Evolutionary conservation across 2,329 filamentous ascomycete genomes (phyloP).

Genomic region (Bertia moriformis): DNA sequence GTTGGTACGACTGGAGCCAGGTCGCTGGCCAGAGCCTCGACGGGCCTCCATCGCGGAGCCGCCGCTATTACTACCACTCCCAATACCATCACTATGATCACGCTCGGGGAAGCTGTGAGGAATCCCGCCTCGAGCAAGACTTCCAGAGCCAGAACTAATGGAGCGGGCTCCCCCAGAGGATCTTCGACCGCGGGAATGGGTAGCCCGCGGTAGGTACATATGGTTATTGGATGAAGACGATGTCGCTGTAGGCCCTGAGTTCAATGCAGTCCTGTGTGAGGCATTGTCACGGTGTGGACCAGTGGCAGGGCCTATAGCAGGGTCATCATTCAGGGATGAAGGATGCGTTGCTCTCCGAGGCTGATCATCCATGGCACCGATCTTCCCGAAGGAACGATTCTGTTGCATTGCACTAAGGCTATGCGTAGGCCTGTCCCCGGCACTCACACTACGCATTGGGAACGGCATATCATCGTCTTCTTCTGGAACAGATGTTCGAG

Average conservation of each 20-base stretch:
- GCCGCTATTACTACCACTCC: conserved; percentile 21
- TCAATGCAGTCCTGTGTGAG: not conserved
- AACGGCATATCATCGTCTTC: conserved; percentile 26
- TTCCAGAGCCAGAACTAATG: conserved; percentile 21
- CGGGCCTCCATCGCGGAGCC: conserved; percentile 15
- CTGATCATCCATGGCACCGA: not conserved
- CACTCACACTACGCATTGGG: conserved; percentile 26
- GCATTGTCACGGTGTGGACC: not conserved
- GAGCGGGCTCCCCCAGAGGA: conserved; percentile 19
- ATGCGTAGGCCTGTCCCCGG: conserved; percentile 16
- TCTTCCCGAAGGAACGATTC: not conserved
- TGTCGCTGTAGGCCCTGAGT: conserved; percentile 10
- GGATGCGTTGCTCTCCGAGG: not conserved
- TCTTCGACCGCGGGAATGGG: conserved; percentile 18
- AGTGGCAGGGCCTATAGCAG: not conserved
- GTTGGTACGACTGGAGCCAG: conserved; percentile 14
- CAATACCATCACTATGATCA: conserved; percentile 20
- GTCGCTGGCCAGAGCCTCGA: conserved; percentile 16
- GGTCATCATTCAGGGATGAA: not conserved
- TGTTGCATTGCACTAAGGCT: not conserved
- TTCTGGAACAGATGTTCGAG: conserved; percentile 21
- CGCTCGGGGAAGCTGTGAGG: conserved; percentile 15
- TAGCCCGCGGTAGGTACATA: conserved; percentile 20
- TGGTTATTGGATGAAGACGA: conserved; percentile 13
- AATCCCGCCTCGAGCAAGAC: conserved; percentile 17